phyloP scores from a whole-genome alignment of 202 grass and related monocot species.

The Thinopyrum obtusiflorum region DNA sequence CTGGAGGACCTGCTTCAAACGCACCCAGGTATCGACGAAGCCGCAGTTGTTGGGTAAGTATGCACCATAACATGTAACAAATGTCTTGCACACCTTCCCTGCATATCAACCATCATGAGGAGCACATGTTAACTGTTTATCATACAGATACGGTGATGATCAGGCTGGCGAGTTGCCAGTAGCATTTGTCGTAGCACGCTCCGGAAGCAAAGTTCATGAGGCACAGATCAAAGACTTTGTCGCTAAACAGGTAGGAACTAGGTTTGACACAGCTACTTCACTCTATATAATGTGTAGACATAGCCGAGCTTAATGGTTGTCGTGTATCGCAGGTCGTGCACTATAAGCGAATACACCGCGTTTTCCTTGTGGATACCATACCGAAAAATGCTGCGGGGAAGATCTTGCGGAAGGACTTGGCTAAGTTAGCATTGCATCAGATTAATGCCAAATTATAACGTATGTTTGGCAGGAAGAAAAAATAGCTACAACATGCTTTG shows the following conservation, averaged over 20 bases:
- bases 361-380: conserved; percentile 48
- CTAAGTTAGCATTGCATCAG: conserved; percentile 31
- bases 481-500: background rate
- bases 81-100: background rate
- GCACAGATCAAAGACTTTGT: conserved; percentile 52
- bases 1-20: conserved; percentile 61
- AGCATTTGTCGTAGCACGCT: conserved; percentile 39
- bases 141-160: conserved; percentile 49
- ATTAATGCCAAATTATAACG: conserved; percentile 36
- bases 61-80: background rate
- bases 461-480: background rate
- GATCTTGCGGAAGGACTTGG: conserved; percentile 52
- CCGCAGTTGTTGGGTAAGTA: conserved; percentile 62
- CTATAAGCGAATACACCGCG: conserved; percentile 61
- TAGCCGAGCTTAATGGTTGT: background rate
- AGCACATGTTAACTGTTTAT: background rate
- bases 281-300: background rate
- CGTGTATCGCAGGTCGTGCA: conserved; percentile 45
- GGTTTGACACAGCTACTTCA: background rate
- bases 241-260: conserved; percentile 38
- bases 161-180: conserved; percentile 55
- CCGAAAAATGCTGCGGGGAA: conserved; percentile 60
- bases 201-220: conserved; percentile 29
- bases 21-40: conserved; percentile 56
- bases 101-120: background rate